A percentile compares a stretch with the other conserved stretches of the same genome.
phyloP scores from a whole-genome alignment of 2,329 filamentous ascomycete species.

The Pseudocercospora pini-densiflorae region DNA sequence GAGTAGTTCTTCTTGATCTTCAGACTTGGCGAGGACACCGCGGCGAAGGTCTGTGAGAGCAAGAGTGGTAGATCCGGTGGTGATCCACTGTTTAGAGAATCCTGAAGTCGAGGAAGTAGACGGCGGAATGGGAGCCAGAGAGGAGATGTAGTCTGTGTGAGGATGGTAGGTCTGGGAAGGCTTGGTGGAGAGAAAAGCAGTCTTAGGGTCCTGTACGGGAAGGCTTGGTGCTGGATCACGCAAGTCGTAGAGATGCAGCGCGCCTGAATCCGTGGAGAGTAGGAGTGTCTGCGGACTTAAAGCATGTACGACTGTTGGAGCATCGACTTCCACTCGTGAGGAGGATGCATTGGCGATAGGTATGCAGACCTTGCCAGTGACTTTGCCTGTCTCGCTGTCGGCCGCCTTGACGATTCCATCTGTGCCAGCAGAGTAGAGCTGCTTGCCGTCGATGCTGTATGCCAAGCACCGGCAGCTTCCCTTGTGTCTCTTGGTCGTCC shows the following conservation, averaged over 20 bases:
- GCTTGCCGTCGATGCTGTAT: constrained; percentile 77
- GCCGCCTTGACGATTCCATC: constrained; percentile 68
- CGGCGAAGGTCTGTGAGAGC: constrained; percentile 86
- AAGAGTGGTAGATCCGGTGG: constrained; percentile 87
- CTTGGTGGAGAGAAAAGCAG: constrained; percentile 59
- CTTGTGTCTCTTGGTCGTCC: constrained; percentile 89
- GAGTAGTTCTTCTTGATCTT: constrained; percentile 93
- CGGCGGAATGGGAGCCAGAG: constrained; percentile 80
- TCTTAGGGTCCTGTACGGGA: constrained; percentile 39
- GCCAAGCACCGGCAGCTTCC: constrained; percentile 84
- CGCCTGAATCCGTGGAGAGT: constrained; percentile 86
- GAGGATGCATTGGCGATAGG: constrained; percentile 53
- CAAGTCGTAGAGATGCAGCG: constrained; percentile 85
- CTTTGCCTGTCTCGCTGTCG: constrained; percentile 63
- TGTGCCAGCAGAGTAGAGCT: constrained; percentile 65
- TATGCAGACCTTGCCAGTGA: constrained; percentile 80
- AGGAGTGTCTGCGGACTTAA: constrained; percentile 88
- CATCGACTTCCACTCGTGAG: constrained; percentile 60
- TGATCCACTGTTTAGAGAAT: constrained; percentile 93
- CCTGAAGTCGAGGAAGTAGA: constrained; percentile 82
- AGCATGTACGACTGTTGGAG: constrained; percentile 79
- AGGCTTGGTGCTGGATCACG: constrained; percentile 58
- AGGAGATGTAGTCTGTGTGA: constrained; percentile 92
- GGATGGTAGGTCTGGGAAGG: constrained; percentile 82
- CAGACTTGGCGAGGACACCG: constrained; percentile 84